Evolutionary conservation across 192 early-diverging fungal genomes (phyloP).

Genomic region (Backusella parvicylindrica): DNA sequence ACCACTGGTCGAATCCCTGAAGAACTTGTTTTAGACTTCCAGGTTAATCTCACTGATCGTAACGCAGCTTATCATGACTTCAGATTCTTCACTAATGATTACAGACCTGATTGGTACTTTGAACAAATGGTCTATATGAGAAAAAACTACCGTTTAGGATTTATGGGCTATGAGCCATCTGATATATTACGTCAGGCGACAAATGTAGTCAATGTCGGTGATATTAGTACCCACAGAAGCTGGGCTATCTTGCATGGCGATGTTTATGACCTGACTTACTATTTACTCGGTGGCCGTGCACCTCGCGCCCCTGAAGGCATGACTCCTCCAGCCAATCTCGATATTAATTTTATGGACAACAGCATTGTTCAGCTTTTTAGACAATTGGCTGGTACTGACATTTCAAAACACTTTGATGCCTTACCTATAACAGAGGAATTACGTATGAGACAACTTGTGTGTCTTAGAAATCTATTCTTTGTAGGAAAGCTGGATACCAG

Average conservation of each 20-base stretch:
- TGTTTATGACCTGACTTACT: constrained; percentile 72
- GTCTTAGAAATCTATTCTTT: constrained; percentile 84
- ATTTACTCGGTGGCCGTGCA: constrained; percentile 53
- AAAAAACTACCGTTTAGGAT: constrained; percentile 63
- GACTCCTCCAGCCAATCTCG: constrained; percentile 35
- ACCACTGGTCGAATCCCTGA: constrained; percentile 51
- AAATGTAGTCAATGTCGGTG: constrained; percentile 34
- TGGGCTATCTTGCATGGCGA: constrained; percentile 69
- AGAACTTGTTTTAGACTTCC: constrained; percentile 47
- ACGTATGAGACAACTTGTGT: constrained; percentile 57
- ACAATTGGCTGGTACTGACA: constrained; percentile 61
- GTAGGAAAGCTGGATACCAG: constrained; percentile 85
- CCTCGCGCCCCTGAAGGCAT: constrained; percentile 44
- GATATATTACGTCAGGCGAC: constrained; percentile 54
- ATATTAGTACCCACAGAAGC: constrained; percentile 37
- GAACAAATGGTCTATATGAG: constrained; percentile 63
- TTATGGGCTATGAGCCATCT: constrained; percentile 61
- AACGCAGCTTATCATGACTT: constrained; percentile 70
- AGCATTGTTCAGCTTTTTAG: constrained; percentile 63
- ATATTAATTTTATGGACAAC: constrained; percentile 62
- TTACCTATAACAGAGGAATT: constrained; percentile 47
- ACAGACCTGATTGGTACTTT: constrained; percentile 67
- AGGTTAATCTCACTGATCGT: constrained; percentile 42
- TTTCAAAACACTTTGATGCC: constrained; percentile 58
- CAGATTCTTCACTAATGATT: constrained; percentile 64